These are phyloP conservation scores for Malassezia restricta DNA, from an alignment of 1,284 basidiomycete genomes.

Conservation along the genomic window DNA sequence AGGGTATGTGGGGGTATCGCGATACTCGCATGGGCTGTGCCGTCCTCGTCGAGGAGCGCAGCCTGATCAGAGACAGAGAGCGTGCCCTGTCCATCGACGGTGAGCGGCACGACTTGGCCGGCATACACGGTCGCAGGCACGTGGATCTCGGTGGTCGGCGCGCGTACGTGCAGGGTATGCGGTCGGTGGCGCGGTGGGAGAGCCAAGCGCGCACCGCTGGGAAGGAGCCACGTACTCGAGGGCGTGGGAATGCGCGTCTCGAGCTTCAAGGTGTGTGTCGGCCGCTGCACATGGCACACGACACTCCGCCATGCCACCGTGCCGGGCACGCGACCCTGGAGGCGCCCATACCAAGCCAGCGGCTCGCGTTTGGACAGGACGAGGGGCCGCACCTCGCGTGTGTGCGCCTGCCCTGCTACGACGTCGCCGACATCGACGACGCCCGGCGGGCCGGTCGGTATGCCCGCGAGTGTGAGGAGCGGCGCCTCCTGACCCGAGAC, in stretches of 20 bases:
- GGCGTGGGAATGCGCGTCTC: neutral
- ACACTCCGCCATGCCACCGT: neutral
- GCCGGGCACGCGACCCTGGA: neutral
- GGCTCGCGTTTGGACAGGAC: neutral
- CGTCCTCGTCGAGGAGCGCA: too few species aligned
- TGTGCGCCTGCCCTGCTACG: neutral
- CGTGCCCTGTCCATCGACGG: too few species aligned
- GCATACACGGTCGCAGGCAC: neutral
- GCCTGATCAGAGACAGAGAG: too few species aligned
- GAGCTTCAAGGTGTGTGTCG: neutral
- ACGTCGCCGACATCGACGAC: neutral
- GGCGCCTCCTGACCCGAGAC: neutral
- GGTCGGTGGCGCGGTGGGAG: neutral
- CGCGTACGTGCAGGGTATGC: neutral
- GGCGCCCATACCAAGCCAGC: neutral
- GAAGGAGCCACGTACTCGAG: neutral
- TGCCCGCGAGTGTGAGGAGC: neutral
- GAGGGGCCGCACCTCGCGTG: neutral
- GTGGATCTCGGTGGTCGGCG: neutral
- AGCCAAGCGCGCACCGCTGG: neutral
- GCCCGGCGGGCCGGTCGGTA: neutral
- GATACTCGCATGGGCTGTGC: too few species aligned
- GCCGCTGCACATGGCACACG: neutral
- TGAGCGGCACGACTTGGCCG: constrained; percentile 1
- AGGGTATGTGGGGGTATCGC: too few species aligned